Evolutionary conservation across 2,329 filamentous ascomycete genomes (phyloP).

Genomic region (Pyrenophora tritici-repentis): DNA sequence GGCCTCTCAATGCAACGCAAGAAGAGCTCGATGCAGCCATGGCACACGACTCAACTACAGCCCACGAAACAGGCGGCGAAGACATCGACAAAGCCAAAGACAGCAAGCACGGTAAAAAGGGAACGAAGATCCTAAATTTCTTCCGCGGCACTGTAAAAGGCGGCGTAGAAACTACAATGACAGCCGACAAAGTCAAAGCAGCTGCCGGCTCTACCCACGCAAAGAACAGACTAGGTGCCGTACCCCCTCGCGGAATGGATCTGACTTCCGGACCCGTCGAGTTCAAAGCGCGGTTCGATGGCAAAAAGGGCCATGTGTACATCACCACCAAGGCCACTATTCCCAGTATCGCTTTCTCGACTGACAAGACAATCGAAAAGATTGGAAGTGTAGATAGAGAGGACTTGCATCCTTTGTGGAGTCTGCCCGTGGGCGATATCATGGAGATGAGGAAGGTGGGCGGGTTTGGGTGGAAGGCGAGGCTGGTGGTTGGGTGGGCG

Average conservation of each 20-base stretch:
- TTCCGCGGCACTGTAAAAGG: conserved; percentile 74
- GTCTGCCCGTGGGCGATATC: conserved; percentile 72
- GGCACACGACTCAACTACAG: conserved; percentile 51
- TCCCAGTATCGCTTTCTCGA: conserved; percentile 70
- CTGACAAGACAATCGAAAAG: conserved; percentile 55
- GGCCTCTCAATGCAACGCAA: conserved; percentile 64
- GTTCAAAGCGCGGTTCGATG: conserved; percentile 74
- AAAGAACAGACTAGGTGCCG: conserved; percentile 72
- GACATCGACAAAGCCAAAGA: conserved; percentile 58
- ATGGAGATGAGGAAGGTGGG: conserved; percentile 77
- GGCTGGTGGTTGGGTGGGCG: conserved; percentile 80
- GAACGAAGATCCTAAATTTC: conserved; percentile 62
- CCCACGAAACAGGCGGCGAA: conserved; percentile 57
- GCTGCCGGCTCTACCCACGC: conserved; percentile 65
- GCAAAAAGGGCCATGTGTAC: conserved; percentile 73
- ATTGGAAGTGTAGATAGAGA: conserved; percentile 55
- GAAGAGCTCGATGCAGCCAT: conserved; percentile 70
- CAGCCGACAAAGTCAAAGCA: conserved; percentile 73
- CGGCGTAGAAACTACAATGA: conserved; percentile 72
- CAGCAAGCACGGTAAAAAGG: conserved; percentile 54
- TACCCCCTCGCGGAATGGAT: conserved; percentile 56
- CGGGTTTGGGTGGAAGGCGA: conserved; percentile 83
- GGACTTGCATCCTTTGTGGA: conserved; percentile 66
- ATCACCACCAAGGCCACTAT: conserved; percentile 70
- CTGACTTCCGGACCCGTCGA: conserved; percentile 69